Evolutionary conservation across 1,284 basidiomycete species (phyloP).

Genomic region (Apiotrichum akiyoshidainum): DNA sequence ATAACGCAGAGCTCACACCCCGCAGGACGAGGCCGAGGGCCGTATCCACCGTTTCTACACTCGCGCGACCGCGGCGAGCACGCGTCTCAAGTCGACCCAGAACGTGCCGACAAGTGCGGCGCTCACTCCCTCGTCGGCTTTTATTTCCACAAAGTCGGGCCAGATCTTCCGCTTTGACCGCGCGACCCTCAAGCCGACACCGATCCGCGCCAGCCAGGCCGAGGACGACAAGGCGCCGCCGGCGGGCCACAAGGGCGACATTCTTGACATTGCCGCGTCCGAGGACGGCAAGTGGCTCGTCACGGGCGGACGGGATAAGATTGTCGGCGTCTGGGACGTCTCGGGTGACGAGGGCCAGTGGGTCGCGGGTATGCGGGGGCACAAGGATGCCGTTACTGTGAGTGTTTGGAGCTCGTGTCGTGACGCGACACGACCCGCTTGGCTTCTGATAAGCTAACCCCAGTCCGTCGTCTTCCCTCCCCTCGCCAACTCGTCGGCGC

Average conservation of each 20-base stretch:
- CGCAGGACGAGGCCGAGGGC: conserved; percentile 48
- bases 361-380: conserved; percentile 74
- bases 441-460: too few relatives aligned
- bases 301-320: conserved; percentile 78
- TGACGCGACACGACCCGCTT: too few relatives aligned
- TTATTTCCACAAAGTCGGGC: conserved; percentile 78
- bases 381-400: conserved; percentile 81
- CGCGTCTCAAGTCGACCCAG: conserved; percentile 14
- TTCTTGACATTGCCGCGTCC: conserved; percentile 77
- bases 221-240: background rate
- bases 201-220: conserved; percentile 48
- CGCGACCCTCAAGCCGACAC: conserved; percentile 27
- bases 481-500: conserved; percentile 61
- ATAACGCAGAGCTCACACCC: background rate
- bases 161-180: conserved; percentile 68
- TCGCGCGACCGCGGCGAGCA: background rate
- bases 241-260: conserved; percentile 77
- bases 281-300: conserved; percentile 80
- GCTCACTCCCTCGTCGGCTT: conserved; percentile 8
- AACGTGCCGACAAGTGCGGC: conserved; percentile 15
- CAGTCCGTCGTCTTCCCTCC: conserved; percentile 77
- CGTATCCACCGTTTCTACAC: conserved; percentile 55
- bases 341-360: conserved; percentile 61
- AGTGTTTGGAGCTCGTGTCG: conserved; percentile 40
- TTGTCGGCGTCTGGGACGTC: conserved; percentile 78